Evolutionary conservation across 345 rosid species (phyloP).

Genomic region (Salix udensis): DNA sequence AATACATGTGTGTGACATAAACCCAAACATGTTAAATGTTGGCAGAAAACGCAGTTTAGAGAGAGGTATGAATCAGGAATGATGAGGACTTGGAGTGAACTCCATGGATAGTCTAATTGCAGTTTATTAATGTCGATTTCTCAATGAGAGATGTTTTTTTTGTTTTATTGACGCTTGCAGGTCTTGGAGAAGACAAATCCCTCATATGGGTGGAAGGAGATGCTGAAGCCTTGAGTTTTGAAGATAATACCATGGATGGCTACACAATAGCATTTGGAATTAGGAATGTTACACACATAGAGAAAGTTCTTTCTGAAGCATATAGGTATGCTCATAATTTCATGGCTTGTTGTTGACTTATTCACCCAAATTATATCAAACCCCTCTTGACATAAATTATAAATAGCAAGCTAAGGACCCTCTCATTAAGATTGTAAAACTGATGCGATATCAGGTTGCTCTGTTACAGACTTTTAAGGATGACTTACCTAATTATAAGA

Average conservation of each 20-base stretch:
- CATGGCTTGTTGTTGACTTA: neutral
- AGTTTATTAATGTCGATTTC: neutral
- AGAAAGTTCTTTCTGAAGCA: constrained; percentile 88
- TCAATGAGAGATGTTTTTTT: neutral
- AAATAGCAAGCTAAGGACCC: too few species aligned
- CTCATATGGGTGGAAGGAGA: constrained; percentile 88
- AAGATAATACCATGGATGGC: constrained; percentile 79
- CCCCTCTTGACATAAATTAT: too few species aligned
- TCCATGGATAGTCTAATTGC: neutral
- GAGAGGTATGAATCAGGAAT: constrained; percentile 50
- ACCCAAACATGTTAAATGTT: constrained; percentile 83
- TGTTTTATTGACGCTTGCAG: neutral
- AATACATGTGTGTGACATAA: constrained; percentile 87
- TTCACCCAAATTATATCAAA: too few species aligned
- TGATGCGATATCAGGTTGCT: too few species aligned
- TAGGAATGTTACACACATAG: constrained; percentile 94
- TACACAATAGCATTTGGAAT: constrained; percentile 98
- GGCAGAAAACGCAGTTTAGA: constrained; percentile 77
- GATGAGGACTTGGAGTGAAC: neutral
- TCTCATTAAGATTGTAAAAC: too few species aligned
- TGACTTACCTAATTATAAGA: too few species aligned
- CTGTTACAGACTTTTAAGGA: too few species aligned
- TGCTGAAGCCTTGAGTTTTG: constrained; percentile 81
- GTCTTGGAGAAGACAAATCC: constrained; percentile 50
- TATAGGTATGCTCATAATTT: constrained; percentile 31